Base-by-base conservation (phyloP, 352 stramenopile species). In the Phytophthora sp. region DNA sequence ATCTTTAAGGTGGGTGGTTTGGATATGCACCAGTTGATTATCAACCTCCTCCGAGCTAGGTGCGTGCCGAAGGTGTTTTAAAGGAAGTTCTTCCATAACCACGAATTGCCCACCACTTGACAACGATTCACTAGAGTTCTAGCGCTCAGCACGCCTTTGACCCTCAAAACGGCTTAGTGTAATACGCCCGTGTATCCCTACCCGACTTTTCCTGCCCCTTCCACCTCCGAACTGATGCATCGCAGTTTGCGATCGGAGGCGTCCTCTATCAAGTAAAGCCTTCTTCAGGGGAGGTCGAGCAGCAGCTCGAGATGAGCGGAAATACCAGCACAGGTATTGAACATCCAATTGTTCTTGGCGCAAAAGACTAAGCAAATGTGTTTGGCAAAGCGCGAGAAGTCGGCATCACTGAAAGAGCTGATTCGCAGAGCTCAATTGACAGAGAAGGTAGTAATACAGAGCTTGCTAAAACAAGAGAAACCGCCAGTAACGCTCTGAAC, bases 351-450 rank as follows among this genome's bases (percentile, higher is more conserved):
- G n/a, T 42, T 23, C 13, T 21, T 24, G 23, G 35, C 35, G 6
- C 27, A 28, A 27, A 52, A 52, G 26, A 46, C 20, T 2, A 56
- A 56, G 23, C 49, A 46, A 24, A 26, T 46, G 34, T 56, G 28
- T 9, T 20, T 15, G 4, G n/a, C 32, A 9, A 35, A 23, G 10
- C 39, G 31, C n/a, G 9, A 31, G 18, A 12, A 12, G 0, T 26
- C 37, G 11, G 18, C n/a, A 2, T 58, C 50, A 17, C 13, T 58
- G 9, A 49, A 32, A 15, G 50, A 41, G 28, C 13, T 46, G 34
- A 46, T 56, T 56, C 32, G n/a, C 15, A 45, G 52, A 44, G 39
- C 52, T 51, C 52, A 60, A 21, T 13, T 8, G 2, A 55, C 17
- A 21, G 18, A 55, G 2, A 23, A 45, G 17, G 11, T 23, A 9